A percentile compares a stretch with the other conserved stretches of the same genome.
These are phyloP conservation scores for Mucor mucedo DNA, from an alignment of 371 early-diverging fungal species.

Conservation along the genomic window DNA sequence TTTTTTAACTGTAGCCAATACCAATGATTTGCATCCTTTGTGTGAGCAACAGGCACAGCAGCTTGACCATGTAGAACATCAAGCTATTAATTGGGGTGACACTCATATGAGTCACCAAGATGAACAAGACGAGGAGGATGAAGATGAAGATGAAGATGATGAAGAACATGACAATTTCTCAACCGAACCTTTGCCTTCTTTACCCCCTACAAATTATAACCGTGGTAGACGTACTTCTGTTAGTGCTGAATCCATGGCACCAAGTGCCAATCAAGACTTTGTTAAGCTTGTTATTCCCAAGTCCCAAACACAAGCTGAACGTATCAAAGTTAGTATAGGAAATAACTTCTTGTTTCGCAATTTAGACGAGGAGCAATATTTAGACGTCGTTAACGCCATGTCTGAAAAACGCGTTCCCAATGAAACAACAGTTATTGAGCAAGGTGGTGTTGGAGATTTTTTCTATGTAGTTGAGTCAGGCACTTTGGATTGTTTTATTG, in stretches of 20 bases:
- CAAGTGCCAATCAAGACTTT: slow-evolving; percentile 78
- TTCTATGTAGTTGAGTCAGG: slow-evolving; percentile 98
- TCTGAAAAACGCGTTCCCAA: slow-evolving; percentile 80
- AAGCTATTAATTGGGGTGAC: slow-evolving; percentile 18
- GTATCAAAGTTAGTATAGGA: slow-evolving; percentile 82
- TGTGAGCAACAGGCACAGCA: slow-evolving; percentile 14
- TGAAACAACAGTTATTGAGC: slow-evolving; percentile 87
- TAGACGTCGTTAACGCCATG: slow-evolving; percentile 97
- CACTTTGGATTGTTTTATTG: slow-evolving; percentile 90
- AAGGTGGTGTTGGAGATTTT: slow-evolving; percentile 97
- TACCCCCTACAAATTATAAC: slow-evolving; percentile 57
- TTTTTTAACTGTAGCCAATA: slow-evolving; percentile 7
- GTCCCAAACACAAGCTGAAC: slow-evolving; percentile 77
- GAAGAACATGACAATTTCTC: slow-evolving; percentile 63
- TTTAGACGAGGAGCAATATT: slow-evolving; percentile 94
- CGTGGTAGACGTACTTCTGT: slow-evolving; percentile 94
- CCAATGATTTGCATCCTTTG: slow-evolving; percentile 32
- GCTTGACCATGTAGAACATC: slow-evolving; percentile 13
- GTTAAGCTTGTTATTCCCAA: slow-evolving; percentile 89
- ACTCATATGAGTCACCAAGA: slow-evolving; percentile 39
- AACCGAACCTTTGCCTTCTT: slow-evolving; percentile 41
- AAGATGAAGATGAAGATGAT: slow-evolving; percentile 65
- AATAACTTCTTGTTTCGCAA: slow-evolving; percentile 93
- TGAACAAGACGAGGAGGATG: slow-evolving; percentile 43
- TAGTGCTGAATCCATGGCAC: slow-evolving; percentile 96